phyloP scores from a whole-genome alignment of 139 green algal genomes.

The Tetratostichococcus sp. region DNA sequence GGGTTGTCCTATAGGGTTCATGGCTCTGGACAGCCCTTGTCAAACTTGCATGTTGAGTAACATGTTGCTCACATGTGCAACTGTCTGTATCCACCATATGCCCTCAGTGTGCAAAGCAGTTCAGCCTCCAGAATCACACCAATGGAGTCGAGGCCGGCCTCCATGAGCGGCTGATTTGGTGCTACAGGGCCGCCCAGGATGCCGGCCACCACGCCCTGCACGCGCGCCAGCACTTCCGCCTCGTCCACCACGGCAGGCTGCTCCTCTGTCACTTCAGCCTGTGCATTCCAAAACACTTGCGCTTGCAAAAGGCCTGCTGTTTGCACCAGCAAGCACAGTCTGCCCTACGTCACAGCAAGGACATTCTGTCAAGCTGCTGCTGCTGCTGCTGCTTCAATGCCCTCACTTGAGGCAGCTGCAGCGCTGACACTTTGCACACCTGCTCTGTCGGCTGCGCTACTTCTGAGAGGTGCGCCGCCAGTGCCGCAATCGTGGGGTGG shows the following conservation, averaged over 20 bases:
- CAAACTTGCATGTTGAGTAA: no score
- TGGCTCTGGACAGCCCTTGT: no score
- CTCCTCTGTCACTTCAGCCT: neutral
- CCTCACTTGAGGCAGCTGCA: no score
- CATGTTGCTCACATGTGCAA: neutral
- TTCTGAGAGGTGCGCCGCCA: slow-evolving; percentile 12
- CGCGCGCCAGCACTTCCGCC: slow-evolving; percentile 13
- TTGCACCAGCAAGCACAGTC: no score
- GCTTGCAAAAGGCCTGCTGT: no score
- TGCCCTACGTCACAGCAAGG: no score
- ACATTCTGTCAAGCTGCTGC: no score
- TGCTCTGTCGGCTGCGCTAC: neutral
- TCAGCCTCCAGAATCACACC: neutral
- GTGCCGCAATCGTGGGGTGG: slow-evolving; percentile 40
- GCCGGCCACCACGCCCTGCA: slow-evolving; percentile 24
- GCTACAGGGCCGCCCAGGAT: slow-evolving; percentile 14
- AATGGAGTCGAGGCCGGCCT: slow-evolving; percentile 61
- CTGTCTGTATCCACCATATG: neutral
- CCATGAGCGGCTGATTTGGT: slow-evolving; percentile 32
- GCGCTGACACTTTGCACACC: neutral
- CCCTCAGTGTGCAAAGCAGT: no score
- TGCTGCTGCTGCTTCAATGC: no score
- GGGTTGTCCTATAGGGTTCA: no score
- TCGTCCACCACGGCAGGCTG: neutral
- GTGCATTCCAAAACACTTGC: no score